Percentiles rank a stretch among this genome's conserved stretches.
Conservation (phyloP, 176 grass and related monocot species). For the Carex kokanica region DNA sequence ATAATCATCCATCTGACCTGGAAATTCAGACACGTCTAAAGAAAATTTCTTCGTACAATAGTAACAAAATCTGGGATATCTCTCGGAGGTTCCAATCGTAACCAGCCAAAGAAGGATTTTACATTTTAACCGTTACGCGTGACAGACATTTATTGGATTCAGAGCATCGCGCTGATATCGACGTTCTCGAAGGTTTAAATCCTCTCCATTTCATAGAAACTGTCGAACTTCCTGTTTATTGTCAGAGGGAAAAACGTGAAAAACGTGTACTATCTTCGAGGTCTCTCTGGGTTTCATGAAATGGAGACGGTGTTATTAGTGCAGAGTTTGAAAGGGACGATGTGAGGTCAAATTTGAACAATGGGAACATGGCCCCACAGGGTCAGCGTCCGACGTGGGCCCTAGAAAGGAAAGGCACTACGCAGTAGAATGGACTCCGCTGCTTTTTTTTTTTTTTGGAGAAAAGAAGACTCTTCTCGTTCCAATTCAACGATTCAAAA, state of each 20-base stretch:
- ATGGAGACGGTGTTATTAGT: not conserved
- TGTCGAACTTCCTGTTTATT: not conserved
- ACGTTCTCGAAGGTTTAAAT: not conserved
- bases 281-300: not conserved
- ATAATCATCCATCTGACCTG: not conserved
- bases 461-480: too few species aligned
- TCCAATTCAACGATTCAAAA: too few species aligned
- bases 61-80: not conserved
- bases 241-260: not conserved
- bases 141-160: not conserved
- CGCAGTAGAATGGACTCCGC: too few species aligned
- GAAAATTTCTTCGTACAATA: not conserved
- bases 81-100: not conserved
- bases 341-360: constrained; percentile 6
- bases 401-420: not conserved
- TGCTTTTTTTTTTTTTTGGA: too few species aligned
- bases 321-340: not conserved
- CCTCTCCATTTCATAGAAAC: not conserved
- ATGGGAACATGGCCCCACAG: not conserved
- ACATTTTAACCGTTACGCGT: constrained; percentile 4
- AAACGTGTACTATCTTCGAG: not conserved
- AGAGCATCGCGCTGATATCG: not conserved
- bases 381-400: not conserved
- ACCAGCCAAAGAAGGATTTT: not conserved
- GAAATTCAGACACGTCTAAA: not conserved